Base-by-base conservation (phyloP, 169 alveolate species). In the Hepatocystis sp. region DNA sequence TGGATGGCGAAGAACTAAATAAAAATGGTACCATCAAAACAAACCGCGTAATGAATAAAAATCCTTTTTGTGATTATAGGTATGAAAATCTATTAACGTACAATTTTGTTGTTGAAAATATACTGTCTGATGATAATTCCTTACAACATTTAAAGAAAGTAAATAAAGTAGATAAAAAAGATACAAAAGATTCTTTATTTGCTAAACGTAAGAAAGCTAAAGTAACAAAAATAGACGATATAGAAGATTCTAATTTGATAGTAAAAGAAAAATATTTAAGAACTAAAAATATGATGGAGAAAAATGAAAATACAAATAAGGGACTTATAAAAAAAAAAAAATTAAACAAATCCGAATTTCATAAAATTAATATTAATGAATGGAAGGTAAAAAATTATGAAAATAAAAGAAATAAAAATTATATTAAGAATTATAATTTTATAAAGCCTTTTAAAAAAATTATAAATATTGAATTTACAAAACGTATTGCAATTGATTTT, bases 151-250 rank as follows among this genome's bases (percentile, higher is more conserved):
- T 71, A 27, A 71, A 71, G 46, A 71, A 47, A 32, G 19, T 67
- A 44, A 53, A 23, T 21, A 67, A 67, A 44, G 58, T 47, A 19
- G 58, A 71, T n/a, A 71, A 71, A 36, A 56, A 42, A 25, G 76
- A 71, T 1, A 60, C 64, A 42, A 71, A 71, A 39, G 58, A 71
- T 71, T 71, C 86, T 10, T 51, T 71, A 19, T 71, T 71, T 49
- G 86, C 86, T 8, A 60, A 60, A 27, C 19, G 86, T 10, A 71
- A 71, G 39, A 71, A 71, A 30, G 19, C 49, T 5, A 71, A 71
- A 27, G 66, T 23, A 13, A 25, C 55, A 17, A 55, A 32, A 15
- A 64, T 25, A 58, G 58, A 58, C 23, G 67, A 58, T 23, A 60
- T 17, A n/a, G 34, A 58, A 30, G 64, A 61, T 49, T 56, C 78